Percentiles rank a stretch among this genome's conserved stretches.
Evolutionary conservation across 441 rosid genomes (phyloP).

Genomic region (Brassica hybrid): DNA sequence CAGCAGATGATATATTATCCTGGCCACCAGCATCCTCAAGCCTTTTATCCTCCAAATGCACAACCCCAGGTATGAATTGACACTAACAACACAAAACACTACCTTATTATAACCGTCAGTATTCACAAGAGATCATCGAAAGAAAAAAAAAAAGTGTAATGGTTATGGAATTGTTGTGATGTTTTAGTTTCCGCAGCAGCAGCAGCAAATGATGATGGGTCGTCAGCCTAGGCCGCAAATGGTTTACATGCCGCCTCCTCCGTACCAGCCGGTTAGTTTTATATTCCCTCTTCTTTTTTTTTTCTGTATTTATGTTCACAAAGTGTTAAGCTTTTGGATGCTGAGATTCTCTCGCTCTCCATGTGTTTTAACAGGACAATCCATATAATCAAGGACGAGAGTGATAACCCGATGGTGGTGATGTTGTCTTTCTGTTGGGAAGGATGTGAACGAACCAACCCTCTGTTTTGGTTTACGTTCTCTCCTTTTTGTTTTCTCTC

Average conservation of each 20-base stretch:
- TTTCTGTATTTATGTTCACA: background rate
- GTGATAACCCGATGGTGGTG: constrained; percentile 42
- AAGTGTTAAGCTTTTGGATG: constrained; percentile 11
- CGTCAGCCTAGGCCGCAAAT: no score
- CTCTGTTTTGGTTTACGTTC: constrained; percentile 10
- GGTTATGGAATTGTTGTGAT: background rate
- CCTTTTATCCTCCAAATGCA: constrained; percentile 76
- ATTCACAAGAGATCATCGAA: background rate
- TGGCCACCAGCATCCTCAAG: constrained; percentile 50
- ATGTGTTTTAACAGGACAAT: constrained; percentile 61
- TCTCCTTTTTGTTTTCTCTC: constrained; percentile 3
- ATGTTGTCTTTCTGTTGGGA: background rate
- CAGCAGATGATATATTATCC: constrained; percentile 71
- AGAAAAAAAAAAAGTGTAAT: background rate
- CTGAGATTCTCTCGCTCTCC: constrained; percentile 5
- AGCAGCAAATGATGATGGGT: no score
- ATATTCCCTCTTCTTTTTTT: background rate
- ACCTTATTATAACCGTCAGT: background rate
- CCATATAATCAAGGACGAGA: constrained; percentile 65
- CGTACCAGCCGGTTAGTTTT: background rate
- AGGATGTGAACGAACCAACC: constrained; percentile 1
- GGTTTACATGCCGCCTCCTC: no score
- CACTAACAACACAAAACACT: background rate
- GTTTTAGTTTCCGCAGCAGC: no score
- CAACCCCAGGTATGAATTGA: constrained; percentile 64